Evolutionary conservation across 495 filamentous ascomycete genomes (phyloP), one percentile per base, ranked within the genome.

Genomic region (Trichocladium uniseriatum): DNA sequence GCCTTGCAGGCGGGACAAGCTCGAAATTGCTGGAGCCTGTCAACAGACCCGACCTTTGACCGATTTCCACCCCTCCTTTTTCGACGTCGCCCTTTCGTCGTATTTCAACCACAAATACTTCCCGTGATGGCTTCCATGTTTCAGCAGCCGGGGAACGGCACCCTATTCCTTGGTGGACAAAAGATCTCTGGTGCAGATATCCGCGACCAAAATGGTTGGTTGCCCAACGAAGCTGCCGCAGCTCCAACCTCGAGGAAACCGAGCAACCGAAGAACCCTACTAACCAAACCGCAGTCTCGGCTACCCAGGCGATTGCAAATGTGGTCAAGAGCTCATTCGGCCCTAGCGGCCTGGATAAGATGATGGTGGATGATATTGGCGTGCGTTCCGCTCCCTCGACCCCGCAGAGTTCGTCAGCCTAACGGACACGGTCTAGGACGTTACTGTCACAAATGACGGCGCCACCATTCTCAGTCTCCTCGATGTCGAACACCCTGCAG

Each of bases 291-390:
- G 45, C 59, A 94, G 92, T 98, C 31, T 81, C 89, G 50, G 92
- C 92, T 44, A 97, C 92, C 37, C 87, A 94, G 68, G 89, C 90
- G 38, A 96, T 99, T 64, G 84, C 92, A 66, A 97, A 96, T 83
- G 88, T 96, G 45, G 89, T 99, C 65, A 96, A 95, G 73, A 94
- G 85, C 70, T 99, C 92, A 13, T 99, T 97, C 66, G 92, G 92
- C 35, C 92, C 92, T 49, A 94, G 87, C 51, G 92, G 92, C 29
- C 73, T 99, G 56, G 92, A 99, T 64, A 99, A 99, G 79, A 97
- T 99, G 94, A 97, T 99, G 94, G 94, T 99, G 62, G 92, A 99
- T 69, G 92, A 99, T 63, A 97, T 97, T 66, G 92, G 92, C 59
- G 86, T 89, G 78, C 54, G 83, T 59, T 57, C 48, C 39, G 40